Evolutionary conservation across 768 basidiomycete species (phyloP), one percentile per base, ranked within the genome.

Genomic region (Russula griseocarnosa): DNA sequence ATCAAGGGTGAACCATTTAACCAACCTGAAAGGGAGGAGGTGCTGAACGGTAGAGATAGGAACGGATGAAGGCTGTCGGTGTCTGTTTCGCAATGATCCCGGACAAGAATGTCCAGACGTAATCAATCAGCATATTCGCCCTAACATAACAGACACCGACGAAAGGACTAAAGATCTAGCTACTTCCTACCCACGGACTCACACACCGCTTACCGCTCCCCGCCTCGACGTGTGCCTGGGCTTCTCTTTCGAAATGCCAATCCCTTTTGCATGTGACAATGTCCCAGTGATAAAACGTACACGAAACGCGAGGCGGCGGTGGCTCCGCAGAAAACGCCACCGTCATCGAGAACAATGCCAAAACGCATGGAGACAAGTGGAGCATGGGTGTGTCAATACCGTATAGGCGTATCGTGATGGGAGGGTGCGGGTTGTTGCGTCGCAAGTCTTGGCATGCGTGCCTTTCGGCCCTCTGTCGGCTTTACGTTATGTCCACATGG

Each of bases 211-310:
- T 11, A 40, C 55, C 18, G 36, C 42, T 26, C 16, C 40, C 24
- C 42, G 28, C 42, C 54, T 38, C 61, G 22, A 22, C 46, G 26
- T 34, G 61, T 55, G 54, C 61, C 61, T 62, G 61, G 54, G 13
- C 16, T 55, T 62, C 46, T 56, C 61, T 36, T 55, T 40, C 44
- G 60, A 55, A 22, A 38, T 14, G 40, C 16, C 7, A 34, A 52
- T 28, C 50, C 26, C 38, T 1, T 30, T 24, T 34, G 18, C 51
- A 60, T 52, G 59, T 60, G 51, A 60, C 32, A 8, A 28, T 18
- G 26, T 14, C 5, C 5, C 10, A 49, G 47, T 49, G 22, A 22
- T 24, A 50, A 50, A 50, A 26, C 24, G 24, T 50, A 50, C 24
- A 28, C 49, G 49, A 50, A 26, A 50, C 49, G 26, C 24, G 46